Base-by-base conservation (phyloP, 371 early-diverging fungal genomes). In the Dentiscutata heterogama region DNA sequence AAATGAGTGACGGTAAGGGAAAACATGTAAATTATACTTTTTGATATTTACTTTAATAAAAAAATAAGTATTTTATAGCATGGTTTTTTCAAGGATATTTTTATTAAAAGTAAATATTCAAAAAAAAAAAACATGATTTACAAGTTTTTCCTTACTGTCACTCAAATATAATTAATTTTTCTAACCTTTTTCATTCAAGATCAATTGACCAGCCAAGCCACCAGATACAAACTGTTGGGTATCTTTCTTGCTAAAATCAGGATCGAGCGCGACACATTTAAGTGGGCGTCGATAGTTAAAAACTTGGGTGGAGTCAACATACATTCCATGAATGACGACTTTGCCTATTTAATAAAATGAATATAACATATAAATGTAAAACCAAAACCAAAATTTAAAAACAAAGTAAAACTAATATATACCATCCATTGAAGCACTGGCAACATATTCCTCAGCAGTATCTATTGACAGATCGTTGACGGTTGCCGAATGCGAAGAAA, bases 361-460 rank as follows among this genome's bases (percentile, higher is more conserved):
- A 83, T 61, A 79, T 61, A 6, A 58, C 65, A 1, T 78, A 78
- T 14, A 86, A 73, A 1, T 84, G 81, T n/a, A n/a, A n/a, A n/a
- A n/a, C n/a, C n/a, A n/a, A n/a, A n/a, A n/a, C n/a, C n/a, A n/a
- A n/a, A n/a, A n/a, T n/a, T n/a, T n/a, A 75, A n/a, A 42, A 39
- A 7, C 35, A 58, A 58, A n/a, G 22, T 58, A 70, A 25, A 58
- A n/a, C 58, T 58, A 70, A 25, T 42, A 11, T 58, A 78, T 90
- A 93, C 99, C 99, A 87, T 99, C 99, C 82, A 96, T 96, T 20
- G 96, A 94, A 2, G 96, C 95, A 84, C 94, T 95, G 6, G 96
- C 98, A 35, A 99, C 91, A 84, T 87, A 97, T 84, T 98, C 98
- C 60, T 92, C 95, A n/a, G 88, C 88, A 51, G 87, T 83, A 84